Percentiles rank a stretch among this genome's conserved stretches.
phyloP scores from a whole-genome alignment of 176 grass and related monocot species.

The Carex myosuroides region DNA sequence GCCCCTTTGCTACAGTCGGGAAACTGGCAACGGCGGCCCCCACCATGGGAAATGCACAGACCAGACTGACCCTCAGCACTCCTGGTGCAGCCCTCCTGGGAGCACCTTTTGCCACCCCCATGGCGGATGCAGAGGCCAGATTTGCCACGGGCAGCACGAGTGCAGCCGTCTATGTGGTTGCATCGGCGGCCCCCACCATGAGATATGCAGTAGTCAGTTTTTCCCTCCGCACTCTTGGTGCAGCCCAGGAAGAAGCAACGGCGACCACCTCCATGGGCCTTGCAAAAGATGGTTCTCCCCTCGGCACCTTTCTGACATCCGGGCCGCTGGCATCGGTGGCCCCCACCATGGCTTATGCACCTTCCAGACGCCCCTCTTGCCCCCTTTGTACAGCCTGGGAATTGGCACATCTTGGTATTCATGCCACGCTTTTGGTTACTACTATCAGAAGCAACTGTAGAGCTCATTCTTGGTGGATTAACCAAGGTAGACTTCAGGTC shows the following conservation, averaged over 20 bases:
- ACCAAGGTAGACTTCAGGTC: constrained; percentile 38
- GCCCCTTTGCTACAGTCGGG: constrained; percentile 71
- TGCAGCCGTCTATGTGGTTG: constrained; percentile 49
- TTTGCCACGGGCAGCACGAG: constrained; percentile 78
- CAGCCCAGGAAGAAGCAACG: constrained; percentile 77
- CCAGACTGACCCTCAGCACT: constrained; percentile 92
- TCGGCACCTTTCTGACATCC: constrained; percentile 93
- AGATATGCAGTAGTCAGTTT: constrained; percentile 85
- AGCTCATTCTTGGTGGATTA: constrained; percentile 35
- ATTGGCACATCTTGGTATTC: constrained; percentile 58
- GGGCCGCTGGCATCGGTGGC: constrained; percentile 59
- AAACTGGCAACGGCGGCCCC: constrained; percentile 77
- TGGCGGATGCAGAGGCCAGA: constrained; percentile 90
- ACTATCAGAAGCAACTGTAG: constrained; percentile 36
- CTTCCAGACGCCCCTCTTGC: constrained; percentile 80
- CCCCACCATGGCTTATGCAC: constrained; percentile 96
- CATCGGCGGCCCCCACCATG: constrained; percentile 86
- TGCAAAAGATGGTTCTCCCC: constrained; percentile 92
- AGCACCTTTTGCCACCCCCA: constrained; percentile 92
- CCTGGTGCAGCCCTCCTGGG: constrained; percentile 64
- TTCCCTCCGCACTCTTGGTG: constrained; percentile 84
- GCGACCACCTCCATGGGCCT: constrained; percentile 83
- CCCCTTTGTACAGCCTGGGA: constrained; percentile 75
- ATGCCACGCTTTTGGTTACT: constrained; percentile 27
- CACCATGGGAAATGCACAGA: constrained; percentile 90